Base-by-base conservation (phyloP, 2,329 filamentous ascomycete genomes). In the Fusarium sp. region DNA sequence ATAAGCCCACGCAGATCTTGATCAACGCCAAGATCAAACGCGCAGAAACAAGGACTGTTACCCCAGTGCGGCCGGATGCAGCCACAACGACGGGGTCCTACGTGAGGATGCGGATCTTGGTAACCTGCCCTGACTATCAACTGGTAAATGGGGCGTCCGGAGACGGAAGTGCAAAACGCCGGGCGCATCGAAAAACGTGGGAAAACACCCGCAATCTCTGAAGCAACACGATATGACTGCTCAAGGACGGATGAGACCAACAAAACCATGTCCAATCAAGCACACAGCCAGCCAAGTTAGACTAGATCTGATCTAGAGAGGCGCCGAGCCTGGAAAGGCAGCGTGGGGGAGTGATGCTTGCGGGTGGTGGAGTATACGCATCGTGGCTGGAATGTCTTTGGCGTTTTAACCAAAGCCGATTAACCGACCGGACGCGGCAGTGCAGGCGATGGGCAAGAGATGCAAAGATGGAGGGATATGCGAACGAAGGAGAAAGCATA, bases 301-400 rank as follows among this genome's bases (percentile, higher is more conserved):
- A 31, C 36, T 55, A 55, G 55, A 26, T 11, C 31, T 12, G 19
- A 7, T 39, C 5, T 39, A 39, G 6, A 39, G 12, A 11, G 11
- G 13, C 19, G 25, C 49, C 13, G 36, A 6, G 19, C 36, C 38
- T 35, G 47, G 47, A 54, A 60, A 38, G 41, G 6, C 22, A 24
- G 36, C 12, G 2, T 25, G 4, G 13, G 45, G 41, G 54, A 46
- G 56, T 65, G 47, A 64, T 65, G 52, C 11, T 62, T 62, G 38
- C 52, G 46, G 59, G 52, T 54, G 47, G 47, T 51, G 51, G 43
- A 31, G 36, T 61, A 25, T 41, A 45, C 25, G 50, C 53, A 57
- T 61, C 46, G 53, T 50, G 61, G 57, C 61, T 65, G 61, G 61
- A 65, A 65, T 65, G 61, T 58, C 49, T 64, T 32, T 25, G 25